phyloP scores from a whole-genome alignment of 352 stramenopile genomes.

The Globisporangium ultimum region DNA sequence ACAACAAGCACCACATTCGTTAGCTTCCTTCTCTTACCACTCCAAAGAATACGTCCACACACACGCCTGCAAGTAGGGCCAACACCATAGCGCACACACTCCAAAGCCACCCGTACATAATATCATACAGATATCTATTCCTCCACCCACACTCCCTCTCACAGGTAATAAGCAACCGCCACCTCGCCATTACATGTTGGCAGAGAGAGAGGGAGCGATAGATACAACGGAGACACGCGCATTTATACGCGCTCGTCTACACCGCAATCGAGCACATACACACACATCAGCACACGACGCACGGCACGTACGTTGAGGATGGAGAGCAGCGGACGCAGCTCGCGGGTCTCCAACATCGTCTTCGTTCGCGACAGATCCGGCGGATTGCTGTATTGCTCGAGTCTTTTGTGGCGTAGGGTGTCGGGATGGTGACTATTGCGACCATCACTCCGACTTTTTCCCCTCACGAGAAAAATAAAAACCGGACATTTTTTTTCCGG shows the following conservation, averaged over 20 bases:
- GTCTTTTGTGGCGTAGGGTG: constrained; percentile 16
- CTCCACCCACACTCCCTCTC: background rate
- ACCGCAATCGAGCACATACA: background rate
- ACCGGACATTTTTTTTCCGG: background rate
- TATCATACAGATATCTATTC: too few relatives aligned
- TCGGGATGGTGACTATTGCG: background rate
- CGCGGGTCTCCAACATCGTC: constrained; percentile 75
- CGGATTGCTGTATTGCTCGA: constrained; percentile 8
- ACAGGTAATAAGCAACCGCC: background rate
- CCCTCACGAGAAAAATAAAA: background rate
- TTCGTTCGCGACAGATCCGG: background rate
- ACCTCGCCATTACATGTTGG: too few relatives aligned
- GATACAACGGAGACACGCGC: too few relatives aligned
- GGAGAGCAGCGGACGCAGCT: constrained; percentile 73
- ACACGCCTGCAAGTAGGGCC: too few relatives aligned
- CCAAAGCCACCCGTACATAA: too few relatives aligned
- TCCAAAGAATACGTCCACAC: too few relatives aligned
- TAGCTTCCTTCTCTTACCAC: too few relatives aligned
- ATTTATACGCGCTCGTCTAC: background rate
- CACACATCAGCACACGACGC: background rate
- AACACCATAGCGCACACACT: too few relatives aligned
- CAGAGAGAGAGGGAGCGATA: too few relatives aligned
- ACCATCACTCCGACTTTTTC: background rate
- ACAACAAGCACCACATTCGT: constrained; percentile 9
- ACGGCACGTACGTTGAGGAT: constrained; percentile 73